A percentile compares a stretch with the other conserved stretches of the same genome.
Conservation (phyloP, 768 basidiomycete genomes). For the Multifurca ochricompacta region DNA sequence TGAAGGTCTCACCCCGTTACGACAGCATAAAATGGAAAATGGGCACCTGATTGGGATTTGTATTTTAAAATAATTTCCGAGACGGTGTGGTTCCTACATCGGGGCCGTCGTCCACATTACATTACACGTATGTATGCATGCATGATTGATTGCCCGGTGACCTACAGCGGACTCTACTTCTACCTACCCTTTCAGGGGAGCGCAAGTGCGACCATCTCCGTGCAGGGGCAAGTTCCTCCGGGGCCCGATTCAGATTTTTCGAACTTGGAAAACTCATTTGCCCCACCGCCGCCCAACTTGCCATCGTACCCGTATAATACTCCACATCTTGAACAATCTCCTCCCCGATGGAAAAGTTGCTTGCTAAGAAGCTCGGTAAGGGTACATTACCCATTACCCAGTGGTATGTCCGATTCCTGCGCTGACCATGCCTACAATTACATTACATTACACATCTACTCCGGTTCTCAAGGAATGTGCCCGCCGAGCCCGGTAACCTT, state of each 20-base stretch:
- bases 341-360: not conserved
- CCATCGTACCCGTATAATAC: not conserved
- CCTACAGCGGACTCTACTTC: too few relatives aligned
- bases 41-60: too few relatives aligned
- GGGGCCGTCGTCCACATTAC: not conserved
- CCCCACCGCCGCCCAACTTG: slow-evolving; percentile 1
- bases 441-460: too few relatives aligned
- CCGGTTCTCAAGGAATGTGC: too few relatives aligned
- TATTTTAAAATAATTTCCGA: too few relatives aligned
- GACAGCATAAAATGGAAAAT: too few relatives aligned
- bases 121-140: too few relatives aligned
- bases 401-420: not conserved
- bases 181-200: not conserved
- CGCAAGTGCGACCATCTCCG: not conserved
- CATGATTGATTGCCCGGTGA: not conserved
- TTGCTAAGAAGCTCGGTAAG: not conserved
- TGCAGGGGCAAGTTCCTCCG: not conserved
- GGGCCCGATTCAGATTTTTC: not conserved
- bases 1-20: too few relatives aligned
- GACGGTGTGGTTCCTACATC: too few relatives aligned
- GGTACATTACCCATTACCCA: not conserved
- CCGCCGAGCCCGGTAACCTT: too few relatives aligned
- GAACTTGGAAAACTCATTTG: not conserved
- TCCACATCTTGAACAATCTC: not conserved
- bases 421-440: not conserved